phyloP scores from a whole-genome alignment of 169 alveolate species.

The Babesia ovis region DNA sequence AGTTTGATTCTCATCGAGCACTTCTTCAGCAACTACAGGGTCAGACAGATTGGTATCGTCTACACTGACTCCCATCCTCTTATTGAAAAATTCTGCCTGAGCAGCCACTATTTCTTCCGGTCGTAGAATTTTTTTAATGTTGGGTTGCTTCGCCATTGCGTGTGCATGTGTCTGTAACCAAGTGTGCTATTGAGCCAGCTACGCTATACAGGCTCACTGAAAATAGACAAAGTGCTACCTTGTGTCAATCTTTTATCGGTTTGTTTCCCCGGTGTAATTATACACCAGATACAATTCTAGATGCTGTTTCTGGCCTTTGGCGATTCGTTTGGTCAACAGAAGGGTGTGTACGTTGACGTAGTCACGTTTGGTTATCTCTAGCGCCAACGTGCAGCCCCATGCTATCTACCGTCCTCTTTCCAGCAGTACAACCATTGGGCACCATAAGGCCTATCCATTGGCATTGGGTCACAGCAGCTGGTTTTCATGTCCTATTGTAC shows the following conservation, averaged over 20 bases:
- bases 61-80: no score
- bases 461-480: no score
- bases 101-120: not conserved
- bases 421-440: not conserved
- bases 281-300: not conserved
- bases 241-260: not conserved
- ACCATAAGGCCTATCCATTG: no score
- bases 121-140: not conserved
- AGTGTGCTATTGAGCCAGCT: not conserved
- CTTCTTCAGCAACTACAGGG: no score
- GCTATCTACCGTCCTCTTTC: not conserved
- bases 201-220: not conserved
- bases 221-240: not conserved
- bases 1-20: no score
- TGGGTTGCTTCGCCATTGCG: not conserved
- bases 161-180: no score
- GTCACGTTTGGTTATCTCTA: not conserved
- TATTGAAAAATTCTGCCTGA: no score
- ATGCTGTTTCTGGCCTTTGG: not conserved
- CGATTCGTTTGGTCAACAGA: not conserved
- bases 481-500: no score
- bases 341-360: not conserved
- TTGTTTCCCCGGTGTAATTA: not conserved
- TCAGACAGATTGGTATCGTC: no score
- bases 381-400: not conserved